Base-by-base conservation (phyloP, 345 rosid species). In the Odontarrhena argentea region DNA sequence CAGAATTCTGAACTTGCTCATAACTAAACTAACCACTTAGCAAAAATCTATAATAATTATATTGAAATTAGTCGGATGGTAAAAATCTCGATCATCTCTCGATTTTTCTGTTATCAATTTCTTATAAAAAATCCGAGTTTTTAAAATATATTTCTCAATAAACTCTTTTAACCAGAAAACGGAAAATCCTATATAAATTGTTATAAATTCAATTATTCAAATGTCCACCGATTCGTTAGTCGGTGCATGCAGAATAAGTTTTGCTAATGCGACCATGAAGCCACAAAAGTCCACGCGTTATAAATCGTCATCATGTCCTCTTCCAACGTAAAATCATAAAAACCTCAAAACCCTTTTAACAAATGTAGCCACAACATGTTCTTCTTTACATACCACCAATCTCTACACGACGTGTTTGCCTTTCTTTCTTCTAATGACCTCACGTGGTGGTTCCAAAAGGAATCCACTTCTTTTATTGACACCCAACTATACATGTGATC, bases 371-470 rank as follows among this genome's bases (percentile, higher is more conserved):
- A 62, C 42, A 55, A 62, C 38, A 28, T 61, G 34, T 44, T 70
- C 49, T 61, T 62, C 61, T 52, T 53, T 70, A 13, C 38, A 44
- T 45, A 53, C 46, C 63, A 62, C 68, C 41, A 54, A 45, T 70
- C 68, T 26, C 35, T 26, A 38, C 56, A 37, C 28, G 62, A 62
- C 49, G 22, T 60, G 40, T 58, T 69, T 50, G 12, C 26, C 24
- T 50, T 22, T 4, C 7, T 25, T 41, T 30, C 8, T 8, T 56
- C 30, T 38, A 37, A 41, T 60, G 60, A 60, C 44, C 53, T 52
- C 67, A 60, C 60, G 67, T 60, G 60, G 46, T 60, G 46, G 46
- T 69, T 69, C 44, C 53, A 51, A 60, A 18, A 51, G 8, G 67
- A 69, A 50, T 34, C 53, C 53, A 69, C 52, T 59, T 51, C n/a